Conservation (phyloP, 768 basidiomycete genomes). For the Suillus subaureus region DNA sequence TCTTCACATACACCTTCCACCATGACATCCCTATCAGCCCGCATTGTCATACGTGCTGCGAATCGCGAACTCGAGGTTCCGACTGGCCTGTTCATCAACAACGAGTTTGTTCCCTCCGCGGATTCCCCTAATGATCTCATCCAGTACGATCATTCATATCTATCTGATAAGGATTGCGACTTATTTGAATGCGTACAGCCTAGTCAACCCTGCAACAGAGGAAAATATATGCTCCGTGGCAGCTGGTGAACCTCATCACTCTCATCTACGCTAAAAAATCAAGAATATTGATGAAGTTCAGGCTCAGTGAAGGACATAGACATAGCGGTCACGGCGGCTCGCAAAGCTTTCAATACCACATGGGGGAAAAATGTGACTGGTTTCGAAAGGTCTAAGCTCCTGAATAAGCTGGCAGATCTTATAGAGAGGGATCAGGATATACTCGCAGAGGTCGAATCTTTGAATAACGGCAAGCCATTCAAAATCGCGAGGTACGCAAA, state of each 20-base stretch:
- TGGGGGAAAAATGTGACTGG: constrained; percentile 93
- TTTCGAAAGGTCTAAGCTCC: constrained; percentile 74
- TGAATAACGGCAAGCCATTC: constrained; percentile 94
- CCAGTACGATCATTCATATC: constrained; percentile 44
- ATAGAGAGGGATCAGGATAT: constrained; percentile 84
- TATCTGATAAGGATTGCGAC: constrained; percentile 23
- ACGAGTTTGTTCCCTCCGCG: constrained; percentile 79
- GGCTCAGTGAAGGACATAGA: constrained; percentile 80
- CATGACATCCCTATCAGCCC: constrained; percentile 47
- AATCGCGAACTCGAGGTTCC: constrained; percentile 62
- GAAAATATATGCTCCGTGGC: constrained; percentile 68
- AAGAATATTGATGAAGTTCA: constrained; percentile 26
- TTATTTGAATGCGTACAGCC: constrained; percentile 41
- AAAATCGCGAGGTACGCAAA: constrained; percentile 48
- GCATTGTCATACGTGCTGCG: constrained; percentile 42
- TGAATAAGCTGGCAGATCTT: constrained; percentile 87
- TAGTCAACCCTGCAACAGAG: constrained; percentile 84
- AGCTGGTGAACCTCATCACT: constrained; percentile 45
- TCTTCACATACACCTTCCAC: constrained; percentile 18
- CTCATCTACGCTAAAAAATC: not conserved
- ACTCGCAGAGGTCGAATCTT: constrained; percentile 80
- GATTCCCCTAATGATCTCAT: constrained; percentile 63
- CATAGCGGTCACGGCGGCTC: constrained; percentile 79
- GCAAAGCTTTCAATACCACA: constrained; percentile 77
- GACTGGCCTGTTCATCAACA: constrained; percentile 91